Base-by-base conservation (phyloP, 2,329 filamentous ascomycete genomes). In the Neonectria ditissima region DNA sequence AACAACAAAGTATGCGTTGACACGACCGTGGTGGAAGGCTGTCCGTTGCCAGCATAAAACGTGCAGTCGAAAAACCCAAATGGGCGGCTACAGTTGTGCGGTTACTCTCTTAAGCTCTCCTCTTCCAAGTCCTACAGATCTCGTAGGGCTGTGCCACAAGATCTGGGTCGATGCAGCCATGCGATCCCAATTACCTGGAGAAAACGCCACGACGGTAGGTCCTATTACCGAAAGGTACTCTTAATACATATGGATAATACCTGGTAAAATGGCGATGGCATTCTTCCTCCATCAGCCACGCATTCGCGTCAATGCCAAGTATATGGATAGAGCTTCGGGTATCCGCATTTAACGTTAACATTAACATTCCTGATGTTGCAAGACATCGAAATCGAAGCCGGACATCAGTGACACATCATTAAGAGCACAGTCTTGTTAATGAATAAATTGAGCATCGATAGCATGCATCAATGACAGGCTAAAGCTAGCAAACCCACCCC, bases 401-500 rank as follows among this genome's bases (percentile, higher is more conserved):
- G 14, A 14, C 6, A 14, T 37, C 14, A 8, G 10, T 4, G 14
- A 3, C 11, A n/a, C 13, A 28, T 24, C 18, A 37, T 6, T 4
- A 7, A 44, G 14, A 9, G 43, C 22, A 24, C 13, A 47, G 24
- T 26, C 2, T 20, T 1, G n/a, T 54, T 26, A 28, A 66, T 43
- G 62, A 62, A 64, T 28, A 62, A 34, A 63, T 65, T 18, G 61
- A 68, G 71, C 66, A 41, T 62, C 55, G 6, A 26, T 26, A 26
- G 24, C 24, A 26, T 26, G 4, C 24, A 26, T 26, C 4, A 63
- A 65, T 13, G 63, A 66, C 69, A 37, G 56, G 69, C 65, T 69
- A 59, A 24, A 69, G 58, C 69, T 59, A 66, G 45, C 41, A 39
- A 68, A 67, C 56, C 37, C 39, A 67, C 56, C 37, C 39, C 59